Evolutionary conservation across 2,329 filamentous ascomycete genomes (phyloP), one percentile per base, ranked within the genome.

Genomic region (Trichoderma atroviride): DNA sequence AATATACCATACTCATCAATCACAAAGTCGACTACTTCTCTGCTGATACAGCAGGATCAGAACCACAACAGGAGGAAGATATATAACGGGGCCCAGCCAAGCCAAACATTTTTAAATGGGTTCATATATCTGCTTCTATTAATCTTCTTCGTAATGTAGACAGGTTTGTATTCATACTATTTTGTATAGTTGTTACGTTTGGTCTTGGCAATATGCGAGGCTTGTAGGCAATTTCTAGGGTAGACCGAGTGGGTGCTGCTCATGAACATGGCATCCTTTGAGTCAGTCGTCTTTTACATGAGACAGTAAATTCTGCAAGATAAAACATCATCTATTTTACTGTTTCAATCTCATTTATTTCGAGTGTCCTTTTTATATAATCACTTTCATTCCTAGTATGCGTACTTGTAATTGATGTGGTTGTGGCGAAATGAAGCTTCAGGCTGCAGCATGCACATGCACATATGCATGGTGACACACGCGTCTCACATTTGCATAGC

Each of bases 391-490:
- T 6, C 29, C 14, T 43, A 0, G 2, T 19, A 6, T n/a, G 10
- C 40, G 6, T n/a, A n/a, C 40, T 43, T 43, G 0, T 19, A 5
- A n/a, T n/a, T n/a, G 5, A n/a, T 10, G 40, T n/a, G 19, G 6
- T 19, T 19, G 37, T 40, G 16, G 2, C 6, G 11, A 52, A 22
- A 55, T 27, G 1, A 16, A 55, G 24, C 52, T 55, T 16, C 27
- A 43, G 37, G 40, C 5, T 24, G 27, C 4, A 16, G 24, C 43
- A 37, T 31, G n/a, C 29, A 37, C 24, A 22, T 22, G 11, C 33
- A 33, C 29, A 7, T 37, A 47, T 57, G 55, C 55, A 58, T 37
- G n/a, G 59, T 37, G 47, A 40, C n/a, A 65, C 33, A 53, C 62
- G 10, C 29, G 27, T 37, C 37, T 57, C 53, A 47, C 37, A 33